These are phyloP conservation scores for Suillus ampliporus DNA, from an alignment of 768 basidiomycete genomes.

Conservation along the genomic window DNA sequence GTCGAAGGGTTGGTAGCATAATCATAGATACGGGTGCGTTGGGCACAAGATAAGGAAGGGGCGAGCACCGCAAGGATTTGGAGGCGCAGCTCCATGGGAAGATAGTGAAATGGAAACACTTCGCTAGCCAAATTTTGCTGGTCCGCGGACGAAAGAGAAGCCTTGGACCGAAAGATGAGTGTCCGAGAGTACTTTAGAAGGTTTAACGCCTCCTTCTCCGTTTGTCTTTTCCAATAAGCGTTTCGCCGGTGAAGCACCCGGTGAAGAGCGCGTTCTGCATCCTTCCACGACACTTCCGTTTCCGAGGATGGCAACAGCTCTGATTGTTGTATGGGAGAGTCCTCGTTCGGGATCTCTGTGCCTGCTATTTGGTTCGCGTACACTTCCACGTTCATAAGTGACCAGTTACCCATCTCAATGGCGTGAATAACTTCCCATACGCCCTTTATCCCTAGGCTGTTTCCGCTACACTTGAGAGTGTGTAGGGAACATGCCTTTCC, in stretches of 20 bases:
- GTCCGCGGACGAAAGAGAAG: constrained; percentile 20
- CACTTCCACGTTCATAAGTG: constrained; percentile 54
- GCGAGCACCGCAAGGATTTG: constrained; percentile 61
- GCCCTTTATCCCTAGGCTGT: constrained; percentile 53
- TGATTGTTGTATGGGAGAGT: constrained; percentile 13
- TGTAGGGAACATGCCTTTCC: constrained; percentile 47
- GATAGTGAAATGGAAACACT: constrained; percentile 42
- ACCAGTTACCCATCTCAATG: constrained; percentile 55
- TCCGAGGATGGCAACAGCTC: constrained; percentile 25
- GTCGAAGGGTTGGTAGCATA: constrained; percentile 57
- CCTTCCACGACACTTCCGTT: constrained; percentile 38
- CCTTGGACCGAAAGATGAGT: constrained; percentile 44
- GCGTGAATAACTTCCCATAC: constrained; percentile 54
- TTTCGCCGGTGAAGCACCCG: constrained; percentile 51
- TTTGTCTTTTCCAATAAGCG: constrained; percentile 47
- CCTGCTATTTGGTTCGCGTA: constrained; percentile 47
- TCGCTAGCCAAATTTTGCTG: constrained; percentile 20
- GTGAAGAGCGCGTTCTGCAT: constrained; percentile 40
- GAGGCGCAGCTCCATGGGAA: constrained; percentile 65
- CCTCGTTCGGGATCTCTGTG: constrained; percentile 18
- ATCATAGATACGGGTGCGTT: constrained; percentile 58
- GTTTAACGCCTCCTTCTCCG: constrained; percentile 53
- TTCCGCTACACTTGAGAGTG: constrained; percentile 61
- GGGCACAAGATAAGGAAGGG: constrained; percentile 60
- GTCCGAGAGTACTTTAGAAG: constrained; percentile 57